Percentiles rank a stretch among this genome's conserved stretches.
These are phyloP conservation scores for Rhizopogon salebrosus DNA, from an alignment of 768 basidiomycete species.

Conservation along the genomic window DNA sequence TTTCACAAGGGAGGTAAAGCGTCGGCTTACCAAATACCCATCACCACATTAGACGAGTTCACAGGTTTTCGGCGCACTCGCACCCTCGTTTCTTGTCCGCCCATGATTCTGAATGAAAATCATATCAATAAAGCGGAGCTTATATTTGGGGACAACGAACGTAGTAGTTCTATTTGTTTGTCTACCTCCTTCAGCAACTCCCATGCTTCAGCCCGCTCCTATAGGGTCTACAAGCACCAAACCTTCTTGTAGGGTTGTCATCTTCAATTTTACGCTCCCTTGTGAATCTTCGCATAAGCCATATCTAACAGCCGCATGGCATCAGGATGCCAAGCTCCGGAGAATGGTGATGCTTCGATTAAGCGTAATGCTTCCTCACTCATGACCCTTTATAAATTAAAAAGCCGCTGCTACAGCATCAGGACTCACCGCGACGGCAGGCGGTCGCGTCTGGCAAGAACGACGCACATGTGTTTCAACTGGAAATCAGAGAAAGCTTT, in stretches of 20 bases:
- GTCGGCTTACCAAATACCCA: conserved; percentile 20
- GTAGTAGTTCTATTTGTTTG: conserved; percentile 19
- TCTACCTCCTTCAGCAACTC: conserved; percentile 21
- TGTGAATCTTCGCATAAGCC: conserved; percentile 35
- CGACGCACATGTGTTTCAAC: conserved; percentile 29
- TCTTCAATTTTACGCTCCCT: conserved; percentile 56
- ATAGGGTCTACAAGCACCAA: conserved; percentile 48
- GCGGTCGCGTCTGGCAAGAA: conserved; percentile 50
- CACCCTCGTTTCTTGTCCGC: conserved; percentile 7
- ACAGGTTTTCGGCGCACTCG: conserved; percentile 26
- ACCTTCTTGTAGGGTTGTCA: conserved; percentile 60
- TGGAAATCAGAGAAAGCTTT: conserved; percentile 1
- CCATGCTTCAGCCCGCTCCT: conserved; percentile 21
- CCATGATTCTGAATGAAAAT: conserved; percentile 9
- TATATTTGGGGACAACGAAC: conserved; percentile 5
- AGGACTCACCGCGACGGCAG: conserved; percentile 58
- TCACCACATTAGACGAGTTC: conserved; percentile 24
- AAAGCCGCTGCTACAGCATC: not conserved
- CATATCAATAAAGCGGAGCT: not conserved
- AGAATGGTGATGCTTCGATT: conserved; percentile 59
- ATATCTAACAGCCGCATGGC: conserved; percentile 52
- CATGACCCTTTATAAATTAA: not conserved
- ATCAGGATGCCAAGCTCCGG: conserved; percentile 61
- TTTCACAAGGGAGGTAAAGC: conserved; percentile 1
- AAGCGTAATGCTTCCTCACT: conserved; percentile 56